Percentiles rank a stretch among this genome's conserved stretches.
These are phyloP conservation scores for Bipolaris bicolor DNA, from an alignment of 2,329 filamentous ascomycete species.

Conservation along the genomic window DNA sequence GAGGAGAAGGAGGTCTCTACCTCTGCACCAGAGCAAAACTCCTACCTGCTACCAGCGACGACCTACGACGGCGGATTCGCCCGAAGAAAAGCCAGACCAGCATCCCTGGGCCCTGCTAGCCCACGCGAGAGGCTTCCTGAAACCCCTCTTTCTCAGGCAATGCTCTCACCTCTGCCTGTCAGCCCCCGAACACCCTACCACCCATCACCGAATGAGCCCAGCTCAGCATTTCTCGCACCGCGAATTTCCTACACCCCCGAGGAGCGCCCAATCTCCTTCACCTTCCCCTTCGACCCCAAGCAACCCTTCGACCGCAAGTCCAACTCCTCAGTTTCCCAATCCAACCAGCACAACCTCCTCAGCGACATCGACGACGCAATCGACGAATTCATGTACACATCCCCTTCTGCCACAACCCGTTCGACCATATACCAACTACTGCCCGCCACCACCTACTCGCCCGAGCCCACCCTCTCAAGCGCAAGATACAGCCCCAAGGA, in stretches of 20 bases:
- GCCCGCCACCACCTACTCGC: conserved; percentile 23
- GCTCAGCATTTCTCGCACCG: conserved; percentile 3
- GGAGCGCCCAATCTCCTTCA: conserved; percentile 26
- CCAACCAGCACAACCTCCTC: conserved; percentile 23
- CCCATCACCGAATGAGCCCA: conserved; percentile 3
- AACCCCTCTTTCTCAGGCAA: not conserved
- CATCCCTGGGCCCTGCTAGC: conserved; percentile 19
- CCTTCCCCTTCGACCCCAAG: conserved; percentile 21
- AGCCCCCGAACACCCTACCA: conserved; percentile 9
- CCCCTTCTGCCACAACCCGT: conserved; percentile 20
- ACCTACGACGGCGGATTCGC: conserved; percentile 28
- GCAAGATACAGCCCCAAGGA: conserved; percentile 16
- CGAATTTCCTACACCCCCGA: conserved; percentile 20
- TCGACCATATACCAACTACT: conserved; percentile 20
- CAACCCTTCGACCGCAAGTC: conserved; percentile 24
- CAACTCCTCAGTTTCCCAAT: conserved; percentile 12
- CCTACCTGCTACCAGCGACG: conserved; percentile 31
- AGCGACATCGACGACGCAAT: conserved; percentile 36
- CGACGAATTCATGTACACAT: conserved; percentile 31
- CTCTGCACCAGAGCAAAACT: conserved; percentile 19
- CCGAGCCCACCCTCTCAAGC: conserved; percentile 9
- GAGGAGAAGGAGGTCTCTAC: conserved; percentile 18
- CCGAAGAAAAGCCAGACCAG: conserved; percentile 14
- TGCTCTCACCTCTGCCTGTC: conserved; percentile 13
- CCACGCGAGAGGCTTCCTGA: not conserved